Conservation (phyloP, 805 yeast genomes). For the Wickerhamomyces kurtzmanii region DNA sequence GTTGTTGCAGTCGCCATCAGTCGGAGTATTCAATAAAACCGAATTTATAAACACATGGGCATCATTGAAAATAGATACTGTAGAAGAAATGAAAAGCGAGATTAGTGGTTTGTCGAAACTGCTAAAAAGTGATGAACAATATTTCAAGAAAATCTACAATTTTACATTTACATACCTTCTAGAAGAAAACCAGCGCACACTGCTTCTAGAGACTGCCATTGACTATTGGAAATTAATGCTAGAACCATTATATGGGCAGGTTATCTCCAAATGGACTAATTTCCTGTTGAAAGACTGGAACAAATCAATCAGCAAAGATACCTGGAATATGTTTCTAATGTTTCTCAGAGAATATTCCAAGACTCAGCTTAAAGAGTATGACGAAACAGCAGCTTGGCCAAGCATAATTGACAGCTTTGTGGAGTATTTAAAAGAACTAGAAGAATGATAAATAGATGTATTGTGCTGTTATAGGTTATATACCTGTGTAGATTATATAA, state of each 20-base stretch:
- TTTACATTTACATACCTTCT: conserved; percentile 62
- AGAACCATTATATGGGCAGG: conserved; percentile 15
- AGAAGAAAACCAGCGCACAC: conserved; percentile 47
- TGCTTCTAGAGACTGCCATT: conserved; percentile 50
- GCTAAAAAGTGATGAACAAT: conserved; percentile 24
- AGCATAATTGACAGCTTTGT: conserved; percentile 77
- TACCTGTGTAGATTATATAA: too few species aligned
- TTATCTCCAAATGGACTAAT: conserved; percentile 45
- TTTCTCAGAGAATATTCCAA: conserved; percentile 43
- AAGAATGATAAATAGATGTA: conserved; percentile 2
- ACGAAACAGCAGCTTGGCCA: conserved; percentile 89
- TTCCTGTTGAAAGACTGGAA: conserved; percentile 38
- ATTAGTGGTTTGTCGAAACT: conserved; percentile 22
- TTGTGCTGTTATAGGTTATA: too few species aligned
- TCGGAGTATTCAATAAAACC: conserved; percentile 47
- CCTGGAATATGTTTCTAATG: conserved; percentile 77
- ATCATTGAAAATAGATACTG: conserved; percentile 14
- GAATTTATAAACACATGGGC: conserved; percentile 55
- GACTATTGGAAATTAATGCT: conserved; percentile 75
- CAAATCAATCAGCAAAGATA: conserved; percentile 53
- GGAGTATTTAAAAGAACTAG: conserved; percentile 36
- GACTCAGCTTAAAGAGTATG: conserved; percentile 50
- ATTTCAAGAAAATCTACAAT: conserved; percentile 51
- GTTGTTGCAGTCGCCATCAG: conserved; percentile 52
- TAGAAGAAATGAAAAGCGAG: conserved; percentile 37